Evolutionary conservation across 2,329 filamentous ascomycete genomes (phyloP).

Genomic region (Beauveria sp.): DNA sequence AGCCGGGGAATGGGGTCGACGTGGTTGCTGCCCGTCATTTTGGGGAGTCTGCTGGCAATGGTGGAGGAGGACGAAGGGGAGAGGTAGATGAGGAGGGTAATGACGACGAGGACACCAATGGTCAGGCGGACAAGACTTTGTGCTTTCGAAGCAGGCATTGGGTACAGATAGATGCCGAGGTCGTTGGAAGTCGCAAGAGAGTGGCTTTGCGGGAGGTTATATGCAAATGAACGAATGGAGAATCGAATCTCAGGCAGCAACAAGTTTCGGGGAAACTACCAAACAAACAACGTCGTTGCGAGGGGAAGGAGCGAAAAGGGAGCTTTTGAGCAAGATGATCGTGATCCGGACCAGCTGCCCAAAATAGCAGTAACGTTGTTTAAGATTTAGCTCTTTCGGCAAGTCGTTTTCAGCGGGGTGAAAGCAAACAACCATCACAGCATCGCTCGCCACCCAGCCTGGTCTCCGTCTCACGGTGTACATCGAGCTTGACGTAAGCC

Average conservation of each 20-base stretch:
- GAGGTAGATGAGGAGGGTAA: neutral
- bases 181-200: no score
- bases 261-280: neutral
- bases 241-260: neutral
- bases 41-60: neutral
- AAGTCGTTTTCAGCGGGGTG: neutral
- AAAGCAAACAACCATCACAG: no score
- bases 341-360: neutral
- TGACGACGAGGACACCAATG: neutral
- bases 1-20: constrained; percentile 19
- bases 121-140: neutral
- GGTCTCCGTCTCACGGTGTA: neutral
- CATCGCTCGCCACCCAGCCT: neutral
- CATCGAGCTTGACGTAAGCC: no score
- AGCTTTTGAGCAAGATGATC: neutral
- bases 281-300: neutral
- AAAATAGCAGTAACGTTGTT: neutral
- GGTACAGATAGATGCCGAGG: neutral
- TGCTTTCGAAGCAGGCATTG: neutral
- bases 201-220: neutral
- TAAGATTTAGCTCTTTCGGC: neutral
- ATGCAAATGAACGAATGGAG: neutral
- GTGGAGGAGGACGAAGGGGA: neutral
- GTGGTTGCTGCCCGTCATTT: neutral
- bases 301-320: neutral